Conservation (phyloP, 768 basidiomycete genomes). For the Pleurotus platypus region DNA sequence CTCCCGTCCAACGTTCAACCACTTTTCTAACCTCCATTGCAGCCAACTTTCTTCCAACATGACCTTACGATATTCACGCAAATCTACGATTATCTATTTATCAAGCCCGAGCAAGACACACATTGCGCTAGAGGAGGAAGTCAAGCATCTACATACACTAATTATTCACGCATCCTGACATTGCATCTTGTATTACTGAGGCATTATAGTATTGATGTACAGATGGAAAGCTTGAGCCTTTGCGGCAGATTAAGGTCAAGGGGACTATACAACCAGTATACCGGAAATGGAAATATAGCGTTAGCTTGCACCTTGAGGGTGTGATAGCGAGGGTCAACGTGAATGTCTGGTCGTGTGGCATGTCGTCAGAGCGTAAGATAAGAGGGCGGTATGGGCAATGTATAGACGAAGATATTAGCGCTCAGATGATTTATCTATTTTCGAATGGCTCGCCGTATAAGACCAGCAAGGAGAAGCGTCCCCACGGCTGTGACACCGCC, state of each 20-base stretch:
- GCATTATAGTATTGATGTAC: too few relatives aligned
- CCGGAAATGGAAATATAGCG: too few relatives aligned
- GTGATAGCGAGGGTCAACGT: neutral
- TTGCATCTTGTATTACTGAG: too few relatives aligned
- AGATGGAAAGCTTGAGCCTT: too few relatives aligned
- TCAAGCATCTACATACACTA: neutral
- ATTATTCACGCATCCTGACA: neutral
- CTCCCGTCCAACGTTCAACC: neutral
- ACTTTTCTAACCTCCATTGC: slow-evolving; percentile 9
- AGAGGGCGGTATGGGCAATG: neutral
- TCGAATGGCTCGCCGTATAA: slow-evolving; percentile 80
- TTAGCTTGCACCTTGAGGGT: neutral
- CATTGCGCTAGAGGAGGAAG: too few relatives aligned
- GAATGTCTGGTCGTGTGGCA: neutral
- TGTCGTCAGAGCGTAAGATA: neutral
- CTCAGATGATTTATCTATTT: slow-evolving; percentile 31
- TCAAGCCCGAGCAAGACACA: too few relatives aligned
- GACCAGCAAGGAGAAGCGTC: slow-evolving; percentile 65
- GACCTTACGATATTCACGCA: slow-evolving; percentile 13
- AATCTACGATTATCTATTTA: too few relatives aligned
- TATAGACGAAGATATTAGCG: slow-evolving; percentile 6
- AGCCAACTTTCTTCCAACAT: slow-evolving; percentile 65
- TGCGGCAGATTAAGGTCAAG: too few relatives aligned
- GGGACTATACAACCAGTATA: too few relatives aligned
- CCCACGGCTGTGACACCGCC: slow-evolving; percentile 89